phyloP scores from a whole-genome alignment of 257 asterid genomes.

The Ajuga chamaepitys region DNA sequence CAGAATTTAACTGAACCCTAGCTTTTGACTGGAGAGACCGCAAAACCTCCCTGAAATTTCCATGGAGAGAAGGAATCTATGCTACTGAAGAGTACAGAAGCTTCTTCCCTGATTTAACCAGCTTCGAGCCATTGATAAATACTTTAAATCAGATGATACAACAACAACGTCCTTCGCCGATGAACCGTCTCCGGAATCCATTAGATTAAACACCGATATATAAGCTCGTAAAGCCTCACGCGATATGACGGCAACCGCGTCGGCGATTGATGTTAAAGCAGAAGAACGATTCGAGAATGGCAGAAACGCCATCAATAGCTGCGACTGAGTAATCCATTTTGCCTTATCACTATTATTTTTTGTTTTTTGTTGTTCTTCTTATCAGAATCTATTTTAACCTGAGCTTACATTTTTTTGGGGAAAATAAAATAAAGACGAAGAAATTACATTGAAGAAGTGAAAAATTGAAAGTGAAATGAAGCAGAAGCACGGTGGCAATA shows the following conservation, averaged over 20 bases:
- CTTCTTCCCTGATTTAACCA: constrained; percentile 31
- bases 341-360: too few relatives aligned
- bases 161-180: constrained; percentile 72
- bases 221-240: constrained; percentile 82
- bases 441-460: too few relatives aligned
- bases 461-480: too few relatives aligned
- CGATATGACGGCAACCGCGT: constrained; percentile 74
- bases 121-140: constrained; percentile 68
- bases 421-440: too few relatives aligned
- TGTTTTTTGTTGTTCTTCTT: too few relatives aligned
- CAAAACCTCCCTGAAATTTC: constrained; percentile 50
- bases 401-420: too few relatives aligned
- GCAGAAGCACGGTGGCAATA: too few relatives aligned
- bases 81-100: constrained; percentile 31
- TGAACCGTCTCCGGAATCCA: constrained; percentile 93
- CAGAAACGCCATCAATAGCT: constrained; percentile 52
- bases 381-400: too few relatives aligned
- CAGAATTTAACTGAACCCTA: constrained; percentile 69
- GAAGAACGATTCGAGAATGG: constrained; percentile 52
- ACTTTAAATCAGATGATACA: constrained; percentile 71
- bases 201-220: constrained; percentile 48
- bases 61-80: constrained; percentile 60
- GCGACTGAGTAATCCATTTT: constrained; percentile 51
- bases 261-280: constrained; percentile 37
- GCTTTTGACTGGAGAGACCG: constrained; percentile 51